phyloP scores from a whole-genome alignment of 306 rosid species.

The Vigna nakashimae region DNA sequence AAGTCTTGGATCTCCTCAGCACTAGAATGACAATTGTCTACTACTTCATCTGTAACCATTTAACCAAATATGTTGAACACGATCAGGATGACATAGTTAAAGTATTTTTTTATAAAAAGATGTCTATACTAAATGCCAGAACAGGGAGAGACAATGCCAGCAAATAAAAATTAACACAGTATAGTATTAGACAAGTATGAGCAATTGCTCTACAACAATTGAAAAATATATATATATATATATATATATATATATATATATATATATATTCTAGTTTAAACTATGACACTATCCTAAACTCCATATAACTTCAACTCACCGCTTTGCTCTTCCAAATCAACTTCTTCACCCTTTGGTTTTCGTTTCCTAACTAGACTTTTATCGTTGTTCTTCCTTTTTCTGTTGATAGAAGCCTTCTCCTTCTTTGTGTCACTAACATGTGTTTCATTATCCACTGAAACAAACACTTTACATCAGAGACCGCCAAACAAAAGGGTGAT shows the following conservation, averaged over 20 bases:
- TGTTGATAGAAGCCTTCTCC: constrained; percentile 40
- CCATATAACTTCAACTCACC: constrained; percentile 47
- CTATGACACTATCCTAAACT: background rate
- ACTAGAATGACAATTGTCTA: constrained; percentile 23
- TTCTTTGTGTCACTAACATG: constrained; percentile 34
- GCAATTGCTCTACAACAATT: background rate
- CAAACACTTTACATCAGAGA: constrained; percentile 21
- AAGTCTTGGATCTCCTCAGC: constrained; percentile 17
- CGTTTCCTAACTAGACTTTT: constrained; percentile 20
- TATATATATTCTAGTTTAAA: background rate
- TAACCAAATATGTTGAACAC: constrained; percentile 3
- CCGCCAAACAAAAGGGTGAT: background rate
- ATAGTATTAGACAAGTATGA: background rate
- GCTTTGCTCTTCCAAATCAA: constrained; percentile 40
- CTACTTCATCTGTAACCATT: constrained; percentile 36
- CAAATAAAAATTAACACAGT: background rate
- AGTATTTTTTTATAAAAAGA: background rate
- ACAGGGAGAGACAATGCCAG: background rate
- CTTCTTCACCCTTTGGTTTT: constrained; percentile 39
- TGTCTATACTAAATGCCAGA: background rate
- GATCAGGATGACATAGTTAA: background rate
- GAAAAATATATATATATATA: background rate
- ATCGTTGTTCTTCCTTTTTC: constrained; percentile 50
- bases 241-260: too few species aligned
- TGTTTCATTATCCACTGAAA: constrained; percentile 47